A percentile compares a stretch with the other conserved stretches of the same genome.
Evolutionary conservation across 345 rosid genomes (phyloP).

Genomic region (Boechera divaricarpa): DNA sequence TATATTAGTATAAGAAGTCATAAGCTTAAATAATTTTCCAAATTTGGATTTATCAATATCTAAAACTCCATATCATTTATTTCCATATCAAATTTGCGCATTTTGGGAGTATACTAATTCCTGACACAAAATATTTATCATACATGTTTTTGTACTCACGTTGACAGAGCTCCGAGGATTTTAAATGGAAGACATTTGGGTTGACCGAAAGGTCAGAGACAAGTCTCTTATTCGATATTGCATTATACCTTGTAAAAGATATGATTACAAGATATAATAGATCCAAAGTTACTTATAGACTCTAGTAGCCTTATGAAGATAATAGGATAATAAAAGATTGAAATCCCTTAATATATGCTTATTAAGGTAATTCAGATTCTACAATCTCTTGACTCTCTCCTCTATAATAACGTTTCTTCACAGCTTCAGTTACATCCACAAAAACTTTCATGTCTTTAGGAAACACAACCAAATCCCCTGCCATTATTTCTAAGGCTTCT

Average conservation of each 20-base stretch:
- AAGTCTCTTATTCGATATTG: not conserved
- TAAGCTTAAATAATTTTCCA: too few relatives aligned
- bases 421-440: constrained; percentile 25
- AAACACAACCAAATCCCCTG: constrained; percentile 34
- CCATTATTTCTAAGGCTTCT: constrained; percentile 21
- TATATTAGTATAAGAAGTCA: too few relatives aligned
- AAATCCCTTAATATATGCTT: constrained; percentile 2
- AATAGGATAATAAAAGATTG: not conserved
- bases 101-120: too few relatives aligned
- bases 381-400: not conserved
- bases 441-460: constrained; percentile 36
- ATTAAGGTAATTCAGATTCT: constrained; percentile 10
- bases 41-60: too few relatives aligned
- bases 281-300: constrained; percentile 4
- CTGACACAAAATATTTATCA: too few relatives aligned
- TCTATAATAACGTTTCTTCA: constrained; percentile 36
- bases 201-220: not conserved
- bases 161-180: too few relatives aligned
- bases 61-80: too few relatives aligned
- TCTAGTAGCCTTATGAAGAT: not conserved
- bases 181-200: too few relatives aligned
- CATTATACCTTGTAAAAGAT: not conserved
- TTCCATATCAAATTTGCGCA: too few relatives aligned
- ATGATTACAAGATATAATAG: not conserved
- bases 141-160: too few relatives aligned